Evolutionary conservation across 2,329 filamentous ascomycete species (phyloP), one percentile per base, ranked within the genome.

Genomic region (Ceratocystis colombiana): DNA sequence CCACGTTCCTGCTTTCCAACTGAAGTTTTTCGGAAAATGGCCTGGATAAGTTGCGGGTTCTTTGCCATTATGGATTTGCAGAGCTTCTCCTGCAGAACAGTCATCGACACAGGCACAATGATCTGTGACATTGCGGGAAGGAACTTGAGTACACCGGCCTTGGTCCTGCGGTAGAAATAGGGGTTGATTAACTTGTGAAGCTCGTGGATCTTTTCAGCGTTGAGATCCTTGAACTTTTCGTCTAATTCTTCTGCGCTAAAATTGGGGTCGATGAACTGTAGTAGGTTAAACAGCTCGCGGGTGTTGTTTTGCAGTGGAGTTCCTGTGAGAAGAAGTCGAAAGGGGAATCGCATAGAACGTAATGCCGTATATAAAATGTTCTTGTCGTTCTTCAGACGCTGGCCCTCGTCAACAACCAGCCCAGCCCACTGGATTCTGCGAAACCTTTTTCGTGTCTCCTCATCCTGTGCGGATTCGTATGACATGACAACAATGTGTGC

Each of bases 221-320:
- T 91, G 62, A 97, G 79, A n/a, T 88, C 84, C 4, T 79, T 79
- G 72, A 90, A 97, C 71, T 90, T 78, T 66, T 83, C 79, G 71
- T 97, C 93, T 1, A 97, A 78, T 22, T 82, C 76, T 44, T 83
- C 83, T 0, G 94, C 92, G 70, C 91, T 82, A 61, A 80, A 77
- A 0, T 77, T 79, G 5, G 85, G 82, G 72, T 99, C 91, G 55
- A 96, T 82, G 74, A 99, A 99, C 70, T 97, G 93, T 3, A 99
- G 77, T n/a, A 99, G 80, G 72, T 96, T 99, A 78, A 97, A 97
- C 0, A 99, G 79, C 74, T 99, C 94, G 61, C 91, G 83, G 70
- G 90, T 89, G 73, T 96, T 97, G 76, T 99, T 99, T 72, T 99
- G 94, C 12, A 99, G 77, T 0, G 94, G 94, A 0, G 94, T 99